Conservation (phyloP, 75 land plant genomes). For the Cunninghamia lanceolata region DNA sequence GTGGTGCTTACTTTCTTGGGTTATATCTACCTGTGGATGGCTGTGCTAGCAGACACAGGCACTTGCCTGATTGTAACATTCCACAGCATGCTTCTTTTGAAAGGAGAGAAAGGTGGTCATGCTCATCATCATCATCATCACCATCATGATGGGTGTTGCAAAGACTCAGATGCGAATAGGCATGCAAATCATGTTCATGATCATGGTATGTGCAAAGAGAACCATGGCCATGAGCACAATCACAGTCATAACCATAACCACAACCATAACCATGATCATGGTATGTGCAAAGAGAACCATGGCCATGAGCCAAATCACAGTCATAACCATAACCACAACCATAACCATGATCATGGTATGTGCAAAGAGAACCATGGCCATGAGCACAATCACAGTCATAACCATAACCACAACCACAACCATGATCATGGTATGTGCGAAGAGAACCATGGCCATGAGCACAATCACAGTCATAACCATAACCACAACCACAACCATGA, state of each 20-base stretch:
- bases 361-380: not conserved
- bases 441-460: no score
- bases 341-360: not conserved
- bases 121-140: not conserved
- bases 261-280: not conserved
- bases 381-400: no score
- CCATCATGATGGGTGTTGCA: not conserved
- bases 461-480: no score
- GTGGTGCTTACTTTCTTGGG: slow-evolving; percentile 68
- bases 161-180: not conserved
- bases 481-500: not conserved
- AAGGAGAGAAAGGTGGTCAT: not conserved
- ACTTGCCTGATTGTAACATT: slow-evolving; percentile 79
- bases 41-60: slow-evolving; percentile 84
- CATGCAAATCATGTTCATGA: not conserved
- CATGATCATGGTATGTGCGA: no score
- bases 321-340: not conserved
- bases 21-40: slow-evolving; percentile 79
- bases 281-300: not conserved
- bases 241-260: not conserved
- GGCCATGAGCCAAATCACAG: not conserved
- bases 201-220: not conserved
- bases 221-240: not conserved
- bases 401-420: no score
- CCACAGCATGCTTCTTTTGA: slow-evolving; percentile 66